These are phyloP conservation scores for Kickxella alabastrina DNA, from an alignment of 192 early-diverging fungal species.

Conservation along the genomic window DNA sequence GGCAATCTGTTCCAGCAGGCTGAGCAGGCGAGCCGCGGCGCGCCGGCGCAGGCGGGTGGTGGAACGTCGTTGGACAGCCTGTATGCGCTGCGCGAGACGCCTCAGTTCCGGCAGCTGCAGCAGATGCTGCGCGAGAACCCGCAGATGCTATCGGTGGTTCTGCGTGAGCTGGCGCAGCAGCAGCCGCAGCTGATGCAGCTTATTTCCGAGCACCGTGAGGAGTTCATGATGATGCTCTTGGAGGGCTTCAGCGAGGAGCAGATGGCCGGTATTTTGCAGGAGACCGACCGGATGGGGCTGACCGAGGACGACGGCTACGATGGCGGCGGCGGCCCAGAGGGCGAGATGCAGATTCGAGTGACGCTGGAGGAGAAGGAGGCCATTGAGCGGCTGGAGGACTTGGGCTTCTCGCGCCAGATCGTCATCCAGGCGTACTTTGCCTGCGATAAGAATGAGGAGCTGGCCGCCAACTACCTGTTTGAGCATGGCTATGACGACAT, in stretches of 20 bases:
- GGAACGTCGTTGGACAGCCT: slow-evolving; percentile 19
- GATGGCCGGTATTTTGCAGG: slow-evolving; percentile 16
- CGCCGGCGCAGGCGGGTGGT: slow-evolving; percentile 25
- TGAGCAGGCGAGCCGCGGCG: slow-evolving; percentile 41
- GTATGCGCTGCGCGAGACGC: slow-evolving; percentile 63
- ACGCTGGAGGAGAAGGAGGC: slow-evolving; percentile 88
- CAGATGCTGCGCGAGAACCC: slow-evolving; percentile 84
- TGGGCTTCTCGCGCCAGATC: slow-evolving; percentile 80
- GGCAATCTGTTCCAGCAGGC: slow-evolving; percentile 62
- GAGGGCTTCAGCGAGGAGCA: slow-evolving; percentile 39
- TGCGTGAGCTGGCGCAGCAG: slow-evolving; percentile 75
- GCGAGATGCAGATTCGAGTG: slow-evolving; percentile 61
- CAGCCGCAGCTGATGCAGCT: slow-evolving; percentile 81
- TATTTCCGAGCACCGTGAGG: slow-evolving; percentile 74
- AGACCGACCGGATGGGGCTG: slow-evolving; percentile 22
- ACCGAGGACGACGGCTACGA: slow-evolving; percentile 52
- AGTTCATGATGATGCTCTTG: slow-evolving; percentile 71
- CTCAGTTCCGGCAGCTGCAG: slow-evolving; percentile 91
- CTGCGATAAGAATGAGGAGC: slow-evolving; percentile 97
- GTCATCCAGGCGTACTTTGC: slow-evolving; percentile 94
- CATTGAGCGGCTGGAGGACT: slow-evolving; percentile 71
- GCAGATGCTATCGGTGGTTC: slow-evolving; percentile 75
- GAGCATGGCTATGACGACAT: slow-evolving; percentile 66
- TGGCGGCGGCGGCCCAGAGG: slow-evolving; percentile 56
- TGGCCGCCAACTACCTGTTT: slow-evolving; percentile 95